These are phyloP conservation scores for Ceratobasidium theobromae DNA, from an alignment of 1,284 basidiomycete species.

Conservation along the genomic window DNA sequence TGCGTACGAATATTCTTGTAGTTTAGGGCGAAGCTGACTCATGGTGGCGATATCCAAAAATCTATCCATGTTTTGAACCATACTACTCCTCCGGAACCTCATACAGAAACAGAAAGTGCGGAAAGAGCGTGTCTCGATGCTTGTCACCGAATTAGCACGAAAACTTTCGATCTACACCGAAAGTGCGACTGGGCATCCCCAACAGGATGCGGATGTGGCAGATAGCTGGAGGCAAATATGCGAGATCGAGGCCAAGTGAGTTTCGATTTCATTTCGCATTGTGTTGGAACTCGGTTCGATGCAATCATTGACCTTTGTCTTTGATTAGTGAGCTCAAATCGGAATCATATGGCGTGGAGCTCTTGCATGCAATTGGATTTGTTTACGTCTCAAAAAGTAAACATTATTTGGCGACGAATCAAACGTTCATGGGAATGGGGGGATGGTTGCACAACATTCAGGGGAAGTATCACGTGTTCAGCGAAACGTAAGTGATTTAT, in stretches of 20 bases:
- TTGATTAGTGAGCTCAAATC: constrained; percentile 70
- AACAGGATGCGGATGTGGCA: constrained; percentile 64
- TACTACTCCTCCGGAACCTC: no score
- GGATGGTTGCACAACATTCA: constrained; percentile 95
- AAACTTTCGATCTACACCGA: constrained; percentile 94
- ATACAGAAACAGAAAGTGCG: constrained; percentile 76
- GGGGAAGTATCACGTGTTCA: constrained; percentile 90
- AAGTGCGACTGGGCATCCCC: constrained; percentile 69
- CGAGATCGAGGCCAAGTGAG: constrained; percentile 79
- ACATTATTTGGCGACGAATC: constrained; percentile 76
- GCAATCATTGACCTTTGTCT: not conserved
- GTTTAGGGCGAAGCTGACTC: no score
- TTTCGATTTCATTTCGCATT: constrained; percentile 15
- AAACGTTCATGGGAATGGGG: constrained; percentile 77
- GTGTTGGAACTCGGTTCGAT: not conserved
- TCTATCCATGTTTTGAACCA: no score
- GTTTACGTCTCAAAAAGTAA: constrained; percentile 76
- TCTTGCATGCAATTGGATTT: constrained; percentile 89
- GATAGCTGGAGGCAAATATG: constrained; percentile 76
- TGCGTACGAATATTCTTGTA: constrained; percentile 42
- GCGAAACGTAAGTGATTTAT: constrained; percentile 75
- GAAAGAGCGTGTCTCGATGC: constrained; percentile 76
- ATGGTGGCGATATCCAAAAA: no score
- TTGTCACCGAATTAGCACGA: constrained; percentile 80
- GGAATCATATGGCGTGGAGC: constrained; percentile 92